Evolutionary conservation across 768 basidiomycete genomes (phyloP).

Genomic region (Leccinum fibrillosum): DNA sequence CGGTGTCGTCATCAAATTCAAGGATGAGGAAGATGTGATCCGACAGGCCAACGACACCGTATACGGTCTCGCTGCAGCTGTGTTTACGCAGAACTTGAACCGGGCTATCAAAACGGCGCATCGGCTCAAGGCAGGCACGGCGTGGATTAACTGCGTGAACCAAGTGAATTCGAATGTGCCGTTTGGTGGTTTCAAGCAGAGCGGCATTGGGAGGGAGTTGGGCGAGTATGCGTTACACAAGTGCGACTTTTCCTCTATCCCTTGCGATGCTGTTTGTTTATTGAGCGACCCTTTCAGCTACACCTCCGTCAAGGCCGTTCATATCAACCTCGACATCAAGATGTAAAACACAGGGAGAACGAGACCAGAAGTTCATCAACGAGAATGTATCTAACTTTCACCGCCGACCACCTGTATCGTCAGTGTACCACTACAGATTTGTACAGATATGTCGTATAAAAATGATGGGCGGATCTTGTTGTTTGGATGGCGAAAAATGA

Average conservation of each 20-base stretch:
- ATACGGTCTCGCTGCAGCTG: conserved; percentile 85
- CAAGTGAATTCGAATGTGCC: conserved; percentile 44
- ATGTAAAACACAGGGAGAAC: conserved; percentile 5
- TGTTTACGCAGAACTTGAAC: conserved; percentile 80
- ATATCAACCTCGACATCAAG: conserved; percentile 47
- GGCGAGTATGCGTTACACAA: conserved; percentile 69
- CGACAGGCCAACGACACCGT: conserved; percentile 78
- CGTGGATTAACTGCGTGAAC: conserved; percentile 52
- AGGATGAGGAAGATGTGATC: conserved; percentile 63
- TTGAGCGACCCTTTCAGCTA: conserved; percentile 10
- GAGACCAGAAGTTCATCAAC: background rate
- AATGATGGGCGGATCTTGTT: background rate
- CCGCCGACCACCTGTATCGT: background rate
- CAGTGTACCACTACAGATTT: background rate
- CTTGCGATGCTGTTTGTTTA: background rate
- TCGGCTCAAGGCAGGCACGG: conserved; percentile 76
- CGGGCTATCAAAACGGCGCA: conserved; percentile 72
- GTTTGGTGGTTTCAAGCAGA: conserved; percentile 86
- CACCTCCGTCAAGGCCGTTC: conserved; percentile 22
- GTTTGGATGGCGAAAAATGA: background rate
- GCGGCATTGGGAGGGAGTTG: conserved; percentile 76
- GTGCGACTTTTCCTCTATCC: conserved; percentile 31
- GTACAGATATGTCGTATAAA: background rate
- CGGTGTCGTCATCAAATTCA: conserved; percentile 73
- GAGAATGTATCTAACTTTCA: background rate